phyloP scores from a whole-genome alignment of 1,284 basidiomycete genomes.

The Papiliotrema flavescens region DNA sequence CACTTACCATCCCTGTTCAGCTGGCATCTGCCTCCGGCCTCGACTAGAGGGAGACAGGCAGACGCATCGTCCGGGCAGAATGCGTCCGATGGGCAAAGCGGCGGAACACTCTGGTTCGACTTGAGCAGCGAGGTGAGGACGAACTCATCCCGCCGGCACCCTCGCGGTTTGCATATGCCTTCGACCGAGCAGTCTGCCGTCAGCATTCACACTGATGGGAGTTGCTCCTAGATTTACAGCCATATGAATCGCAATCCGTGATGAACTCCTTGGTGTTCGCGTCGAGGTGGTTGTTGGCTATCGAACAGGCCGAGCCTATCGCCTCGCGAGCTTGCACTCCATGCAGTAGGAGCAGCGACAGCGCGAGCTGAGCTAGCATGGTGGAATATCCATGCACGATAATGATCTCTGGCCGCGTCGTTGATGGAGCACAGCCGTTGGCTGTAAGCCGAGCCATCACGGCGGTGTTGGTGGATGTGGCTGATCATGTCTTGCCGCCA shows the following conservation, averaged over 20 bases:
- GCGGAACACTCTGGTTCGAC: constrained; percentile 7
- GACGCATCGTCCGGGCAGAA: constrained; percentile 28
- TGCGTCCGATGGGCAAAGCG: constrained; percentile 8
- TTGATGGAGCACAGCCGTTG: too few species aligned
- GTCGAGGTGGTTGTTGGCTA: constrained; percentile 20
- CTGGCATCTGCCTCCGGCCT: constrained; percentile 18
- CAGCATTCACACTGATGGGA: neutral
- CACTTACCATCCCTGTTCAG: constrained; percentile 27
- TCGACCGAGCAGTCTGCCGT: constrained; percentile 18
- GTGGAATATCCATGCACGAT: too few species aligned
- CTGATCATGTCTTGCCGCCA: too few species aligned
- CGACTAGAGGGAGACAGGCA: constrained; percentile 17
- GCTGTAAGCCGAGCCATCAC: too few species aligned
- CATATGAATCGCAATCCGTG: constrained; percentile 28
- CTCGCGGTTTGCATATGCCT: constrained; percentile 20
- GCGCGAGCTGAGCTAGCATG: neutral
- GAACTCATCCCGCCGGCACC: constrained; percentile 24
- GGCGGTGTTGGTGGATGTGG: too few species aligned
- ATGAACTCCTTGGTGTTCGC: constrained; percentile 23
- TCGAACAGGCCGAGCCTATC: constrained; percentile 16
- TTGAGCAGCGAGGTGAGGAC: constrained; percentile 17
- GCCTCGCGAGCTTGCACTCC: neutral
- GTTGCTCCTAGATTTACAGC: constrained; percentile 16
- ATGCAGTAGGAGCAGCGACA: neutral
- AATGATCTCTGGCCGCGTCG: too few species aligned